Evolutionary conservation across 202 grass and related monocot genomes (phyloP).

Genomic region (Sporobolus alterniflorus): DNA sequence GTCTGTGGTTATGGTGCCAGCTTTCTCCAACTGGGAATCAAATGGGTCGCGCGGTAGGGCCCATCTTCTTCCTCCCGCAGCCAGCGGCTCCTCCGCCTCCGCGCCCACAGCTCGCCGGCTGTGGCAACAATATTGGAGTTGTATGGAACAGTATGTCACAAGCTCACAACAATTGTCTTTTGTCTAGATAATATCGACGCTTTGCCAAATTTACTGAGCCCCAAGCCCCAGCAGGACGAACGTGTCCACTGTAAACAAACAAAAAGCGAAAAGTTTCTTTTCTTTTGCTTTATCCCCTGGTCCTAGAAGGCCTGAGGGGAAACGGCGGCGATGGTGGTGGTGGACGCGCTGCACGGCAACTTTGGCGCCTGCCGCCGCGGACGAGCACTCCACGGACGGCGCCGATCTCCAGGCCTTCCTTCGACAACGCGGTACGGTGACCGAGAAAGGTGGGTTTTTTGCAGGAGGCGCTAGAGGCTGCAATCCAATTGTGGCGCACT

Average conservation of each 20-base stretch:
- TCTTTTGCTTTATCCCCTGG: not conserved
- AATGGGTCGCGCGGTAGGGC: no score
- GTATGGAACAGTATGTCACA: no score
- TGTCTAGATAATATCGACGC: not conserved
- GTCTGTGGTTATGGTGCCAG: no score
- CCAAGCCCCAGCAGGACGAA: no score
- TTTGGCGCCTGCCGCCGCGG: not conserved
- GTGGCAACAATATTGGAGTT: no score
- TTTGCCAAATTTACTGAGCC: not conserved
- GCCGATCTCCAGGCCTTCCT: constrained; percentile 24
- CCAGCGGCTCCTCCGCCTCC: no score
- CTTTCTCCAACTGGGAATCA: no score
- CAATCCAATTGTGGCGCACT: not conserved
- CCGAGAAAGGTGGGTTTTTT: constrained; percentile 10
- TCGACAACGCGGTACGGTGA: constrained; percentile 29
- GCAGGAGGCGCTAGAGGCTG: constrained; percentile 10
- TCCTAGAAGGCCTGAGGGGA: not conserved
- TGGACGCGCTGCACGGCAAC: not conserved
- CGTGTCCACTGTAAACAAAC: not conserved
- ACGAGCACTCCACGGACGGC: constrained; percentile 12
- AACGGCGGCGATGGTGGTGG: constrained; percentile 4
- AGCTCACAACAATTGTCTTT: no score
- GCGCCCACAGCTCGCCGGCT: no score
- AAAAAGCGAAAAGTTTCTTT: not conserved
- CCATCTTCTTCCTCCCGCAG: no score